Evolutionary conservation across 2,329 filamentous ascomycete genomes (phyloP), one percentile per base, ranked within the genome.

Genomic region (Simplicillium sp.): DNA sequence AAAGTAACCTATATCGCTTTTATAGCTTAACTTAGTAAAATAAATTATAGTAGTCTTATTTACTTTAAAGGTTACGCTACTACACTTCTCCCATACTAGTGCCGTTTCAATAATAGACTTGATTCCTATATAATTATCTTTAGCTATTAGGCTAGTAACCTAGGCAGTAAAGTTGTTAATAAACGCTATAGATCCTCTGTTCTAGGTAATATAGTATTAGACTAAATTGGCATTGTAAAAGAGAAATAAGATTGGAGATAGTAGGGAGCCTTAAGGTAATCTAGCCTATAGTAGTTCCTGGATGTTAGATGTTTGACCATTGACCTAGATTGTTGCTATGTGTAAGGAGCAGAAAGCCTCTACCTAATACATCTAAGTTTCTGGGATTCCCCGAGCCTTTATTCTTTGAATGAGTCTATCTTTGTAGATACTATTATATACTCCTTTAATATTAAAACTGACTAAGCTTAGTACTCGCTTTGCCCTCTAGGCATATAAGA

Each of bases 381-480:
- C 17, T 5, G 46, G 52, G n/a, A 57, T 50, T 5, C 48, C 46
- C 40, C 54, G 36, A 12, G 45, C 50, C 29, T 28, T 36, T 18
- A 53, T 37, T 37, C 47, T 46, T 35, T 49, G 34, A 17, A 52
- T 16, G 7, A 53, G 41, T 47, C 56, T 41, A 34, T 60, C 52
- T 42, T 60, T 61, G 18, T 46, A 60, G 12, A 66, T 58, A 13
- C 62, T 50, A 37, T 66, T 66, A 42, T 61, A 66, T 38, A 58
- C 61, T 15, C 60, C 59, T 44, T 66, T 65, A 2, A 66, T 49
- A 47, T 66, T 56, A 38, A 65, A 65, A 40, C 54, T 60, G 36
- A 61, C 48, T 9, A 64, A 48, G 38, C 55, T 60, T 5, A 62
- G 44, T 7, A 58, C 52, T 44, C 33, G 34, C 13, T 39, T 36